These are phyloP conservation scores for Lactuca saligna DNA, from an alignment of 129 eudicot genomes.

Conservation along the genomic window DNA sequence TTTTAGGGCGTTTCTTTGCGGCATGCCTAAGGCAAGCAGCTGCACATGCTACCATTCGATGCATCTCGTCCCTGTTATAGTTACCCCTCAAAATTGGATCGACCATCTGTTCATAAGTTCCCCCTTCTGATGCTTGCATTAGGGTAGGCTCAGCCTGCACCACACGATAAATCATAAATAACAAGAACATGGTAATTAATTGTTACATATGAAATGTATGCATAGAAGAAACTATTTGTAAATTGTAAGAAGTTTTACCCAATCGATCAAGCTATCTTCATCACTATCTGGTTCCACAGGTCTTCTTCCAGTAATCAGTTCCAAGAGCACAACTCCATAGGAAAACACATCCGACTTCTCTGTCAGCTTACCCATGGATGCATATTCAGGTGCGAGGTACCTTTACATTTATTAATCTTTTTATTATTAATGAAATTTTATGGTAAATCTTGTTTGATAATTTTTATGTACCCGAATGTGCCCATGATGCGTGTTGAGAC, in stretches of 20 bases:
- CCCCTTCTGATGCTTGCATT: slow-evolving; percentile 50
- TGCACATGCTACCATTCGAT: slow-evolving; percentile 66
- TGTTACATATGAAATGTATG: not conserved
- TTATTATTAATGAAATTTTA: no score
- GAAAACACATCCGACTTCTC: slow-evolving; percentile 81
- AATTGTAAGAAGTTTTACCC: slow-evolving; percentile 42
- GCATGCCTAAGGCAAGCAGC: slow-evolving; percentile 73
- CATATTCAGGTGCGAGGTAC: slow-evolving; percentile 81
- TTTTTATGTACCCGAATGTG: slow-evolving; percentile 65
- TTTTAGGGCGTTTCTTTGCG: slow-evolving; percentile 75
- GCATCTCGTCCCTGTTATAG: slow-evolving; percentile 59
- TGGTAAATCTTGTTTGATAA: not conserved
- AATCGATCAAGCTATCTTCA: slow-evolving; percentile 69
- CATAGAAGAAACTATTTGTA: not conserved
- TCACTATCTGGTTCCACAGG: slow-evolving; percentile 46
- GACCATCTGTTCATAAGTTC: slow-evolving; percentile 55
- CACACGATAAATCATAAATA: no score
- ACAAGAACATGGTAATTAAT: no score
- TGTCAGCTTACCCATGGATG: slow-evolving; percentile 71
- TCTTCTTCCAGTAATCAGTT: slow-evolving; percentile 63
- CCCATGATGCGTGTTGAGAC: slow-evolving; percentile 91
- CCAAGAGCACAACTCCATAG: slow-evolving; percentile 70
- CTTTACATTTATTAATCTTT: slow-evolving; percentile 12
- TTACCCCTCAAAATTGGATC: slow-evolving; percentile 55
- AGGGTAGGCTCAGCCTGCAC: slow-evolving; percentile 70